Base-by-base conservation (phyloP, 768 basidiomycete genomes). In the Cystobasidium tubakii region DNA sequence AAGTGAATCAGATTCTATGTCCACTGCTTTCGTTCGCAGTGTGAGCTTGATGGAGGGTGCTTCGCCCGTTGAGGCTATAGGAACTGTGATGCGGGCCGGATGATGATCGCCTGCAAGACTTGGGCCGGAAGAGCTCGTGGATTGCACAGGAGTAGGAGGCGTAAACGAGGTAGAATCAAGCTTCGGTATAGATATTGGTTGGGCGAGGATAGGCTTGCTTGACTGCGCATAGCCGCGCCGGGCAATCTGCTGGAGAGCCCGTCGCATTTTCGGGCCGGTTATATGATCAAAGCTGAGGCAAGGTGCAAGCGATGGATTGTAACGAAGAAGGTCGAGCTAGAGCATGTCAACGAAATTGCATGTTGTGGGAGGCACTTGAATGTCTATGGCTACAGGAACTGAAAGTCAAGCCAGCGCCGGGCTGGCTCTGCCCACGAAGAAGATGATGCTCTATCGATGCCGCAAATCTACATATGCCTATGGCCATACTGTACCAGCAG, bases 21-120 rank as follows among this genome's bases (percentile, higher is more conserved):
- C 69, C 10, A 71, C 23, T 19, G 69, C 69, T 55, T 39, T 55
- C 29, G 55, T 71, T 1, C 69, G 69, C 6, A 71, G 69, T 10
- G 69, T 71, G 27, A 71, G 42, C 54, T 29, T 55, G 69, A 71
- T 46, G 33, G 44, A 55, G 6, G 50, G 34, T 27, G 19, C 50
- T 60, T 60, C 54, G 12, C 15, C 10, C 19, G 53, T n/a, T 25
- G 69, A 31, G 17, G 69, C 7, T 57, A 55, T 42, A 2, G 69
- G 69, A 7, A 71, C 69, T n/a, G 54, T 27, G 33, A 60, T 60
- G 4, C 69, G 12, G 10, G 17, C 1, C 39, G 63, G 31, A 12
- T 34, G 57, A 12, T 60, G 27, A 12, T 60, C 57, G 13, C 33
- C 57, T 25, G 10, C 57, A 29, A 29, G 25, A 21, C 57, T 60